Conservation (phyloP, 1,139 yeast genomes). For the Fermentozyma sake region DNA sequence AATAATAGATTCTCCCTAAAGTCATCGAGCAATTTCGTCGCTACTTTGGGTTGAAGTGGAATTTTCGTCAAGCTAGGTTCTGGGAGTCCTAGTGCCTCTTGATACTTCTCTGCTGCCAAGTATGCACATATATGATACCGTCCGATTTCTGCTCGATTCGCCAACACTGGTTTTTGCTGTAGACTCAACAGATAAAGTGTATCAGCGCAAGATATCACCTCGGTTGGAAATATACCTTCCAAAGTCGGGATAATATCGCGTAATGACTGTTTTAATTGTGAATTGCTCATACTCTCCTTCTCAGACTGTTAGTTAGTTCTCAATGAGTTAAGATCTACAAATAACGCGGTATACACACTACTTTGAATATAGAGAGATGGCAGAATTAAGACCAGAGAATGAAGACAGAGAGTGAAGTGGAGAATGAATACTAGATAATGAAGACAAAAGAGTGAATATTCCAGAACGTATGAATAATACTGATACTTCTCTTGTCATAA, state of each 20-base stretch:
- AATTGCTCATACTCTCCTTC: too few relatives aligned
- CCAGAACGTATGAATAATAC: too few relatives aligned
- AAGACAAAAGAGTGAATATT: too few relatives aligned
- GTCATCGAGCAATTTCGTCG: conserved; percentile 37
- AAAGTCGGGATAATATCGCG: conserved; percentile 49
- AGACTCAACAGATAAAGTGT: conserved; percentile 51
- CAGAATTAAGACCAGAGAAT: too few relatives aligned
- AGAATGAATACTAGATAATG: too few relatives aligned
- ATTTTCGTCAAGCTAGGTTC: conserved; percentile 45
- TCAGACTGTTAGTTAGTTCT: too few relatives aligned
- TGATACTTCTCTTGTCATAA: too few relatives aligned
- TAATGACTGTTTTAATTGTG: conserved; percentile 29
- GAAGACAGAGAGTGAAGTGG: too few relatives aligned
- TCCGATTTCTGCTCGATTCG: conserved; percentile 54
- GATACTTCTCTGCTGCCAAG: conserved; percentile 51
- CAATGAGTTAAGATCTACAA: too few relatives aligned
- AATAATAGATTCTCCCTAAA: conserved; percentile 35
- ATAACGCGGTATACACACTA: too few relatives aligned
- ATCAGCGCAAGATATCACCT: conserved; percentile 44
- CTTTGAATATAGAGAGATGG: too few relatives aligned
- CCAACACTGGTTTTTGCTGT: conserved; percentile 42
- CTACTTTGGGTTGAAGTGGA: conserved; percentile 53
- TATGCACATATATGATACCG: conserved; percentile 64
- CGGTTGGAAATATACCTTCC: conserved; percentile 44
- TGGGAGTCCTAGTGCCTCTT: conserved; percentile 39